phyloP scores from a whole-genome alignment of 176 grass and related monocot genomes.

The Ensete ventricosum region DNA sequence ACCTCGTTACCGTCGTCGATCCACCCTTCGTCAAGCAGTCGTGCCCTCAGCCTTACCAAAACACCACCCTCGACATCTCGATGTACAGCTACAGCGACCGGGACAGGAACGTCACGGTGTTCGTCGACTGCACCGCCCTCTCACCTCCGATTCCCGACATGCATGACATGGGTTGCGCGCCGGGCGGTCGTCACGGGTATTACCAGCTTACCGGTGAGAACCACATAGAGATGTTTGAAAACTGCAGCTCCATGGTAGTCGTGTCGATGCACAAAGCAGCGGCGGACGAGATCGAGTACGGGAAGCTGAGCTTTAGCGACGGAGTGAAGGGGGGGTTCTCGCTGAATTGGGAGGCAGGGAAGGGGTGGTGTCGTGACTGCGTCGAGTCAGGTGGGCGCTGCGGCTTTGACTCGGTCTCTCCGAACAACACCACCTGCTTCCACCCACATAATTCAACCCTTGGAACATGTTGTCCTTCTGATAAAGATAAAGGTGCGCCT shows the following conservation, averaged over 20 bases:
- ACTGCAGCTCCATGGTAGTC: neutral
- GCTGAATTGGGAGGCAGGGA: neutral
- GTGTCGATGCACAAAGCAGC: neutral
- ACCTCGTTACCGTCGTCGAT: neutral
- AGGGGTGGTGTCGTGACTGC: neutral
- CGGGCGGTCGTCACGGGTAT: neutral
- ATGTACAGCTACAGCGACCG: neutral
- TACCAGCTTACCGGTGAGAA: neutral
- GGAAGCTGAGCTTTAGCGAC: neutral
- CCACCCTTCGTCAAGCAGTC: neutral
- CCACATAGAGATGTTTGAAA: neutral
- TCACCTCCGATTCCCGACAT: neutral
- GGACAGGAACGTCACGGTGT: conserved; percentile 2
- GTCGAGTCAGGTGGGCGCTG: neutral
- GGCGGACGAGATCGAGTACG: neutral
- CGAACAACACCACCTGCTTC: neutral
- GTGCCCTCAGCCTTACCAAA: neutral
- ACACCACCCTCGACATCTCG: neutral
- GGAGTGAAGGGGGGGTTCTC: neutral
- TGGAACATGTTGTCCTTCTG: neutral
- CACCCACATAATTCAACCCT: neutral
- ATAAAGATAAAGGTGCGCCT: too few relatives aligned
- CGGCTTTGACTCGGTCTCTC: neutral
- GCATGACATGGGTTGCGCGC: neutral
- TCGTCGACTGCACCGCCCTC: neutral